Conservation (phyloP, 257 asterid genomes). For the Nicotiana sylvestris region DNA sequence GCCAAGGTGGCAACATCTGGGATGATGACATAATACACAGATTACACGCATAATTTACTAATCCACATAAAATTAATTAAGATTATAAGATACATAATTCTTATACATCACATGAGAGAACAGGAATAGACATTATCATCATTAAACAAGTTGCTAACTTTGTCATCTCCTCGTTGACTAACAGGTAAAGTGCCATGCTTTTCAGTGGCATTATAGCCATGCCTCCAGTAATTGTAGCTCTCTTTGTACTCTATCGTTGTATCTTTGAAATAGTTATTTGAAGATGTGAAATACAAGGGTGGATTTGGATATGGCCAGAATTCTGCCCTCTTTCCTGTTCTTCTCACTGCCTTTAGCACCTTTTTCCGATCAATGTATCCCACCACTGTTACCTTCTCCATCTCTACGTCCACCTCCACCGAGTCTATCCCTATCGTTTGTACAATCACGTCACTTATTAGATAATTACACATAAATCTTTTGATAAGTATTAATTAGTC, state of each 20-base stretch:
- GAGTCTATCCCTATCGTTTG: constrained; percentile 55
- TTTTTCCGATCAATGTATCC: constrained; percentile 85
- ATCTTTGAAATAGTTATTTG: constrained; percentile 64
- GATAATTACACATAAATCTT: no score
- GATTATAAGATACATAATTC: background rate
- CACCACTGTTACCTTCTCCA: constrained; percentile 71
- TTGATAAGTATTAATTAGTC: no score
- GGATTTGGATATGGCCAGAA: constrained; percentile 87
- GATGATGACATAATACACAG: no score
- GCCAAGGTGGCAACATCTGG: no score
- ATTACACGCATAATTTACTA: background rate
- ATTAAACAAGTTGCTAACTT: constrained; percentile 82
- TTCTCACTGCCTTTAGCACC: constrained; percentile 77
- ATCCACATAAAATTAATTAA: background rate
- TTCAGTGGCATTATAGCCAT: constrained; percentile 71
- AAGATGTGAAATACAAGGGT: constrained; percentile 69
- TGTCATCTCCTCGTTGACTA: constrained; percentile 83
- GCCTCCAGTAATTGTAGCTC: constrained; percentile 88
- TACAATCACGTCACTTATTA: no score
- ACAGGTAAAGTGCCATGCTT: constrained; percentile 58
- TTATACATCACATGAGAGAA: constrained; percentile 45
- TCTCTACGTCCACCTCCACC: constrained; percentile 50
- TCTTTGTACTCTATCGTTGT: constrained; percentile 58
- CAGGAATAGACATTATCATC: constrained; percentile 94
- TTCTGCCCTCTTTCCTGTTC: constrained; percentile 91